Evolutionary conservation across 2,329 filamentous ascomycete genomes (phyloP).

Genomic region (Moelleriella libera): DNA sequence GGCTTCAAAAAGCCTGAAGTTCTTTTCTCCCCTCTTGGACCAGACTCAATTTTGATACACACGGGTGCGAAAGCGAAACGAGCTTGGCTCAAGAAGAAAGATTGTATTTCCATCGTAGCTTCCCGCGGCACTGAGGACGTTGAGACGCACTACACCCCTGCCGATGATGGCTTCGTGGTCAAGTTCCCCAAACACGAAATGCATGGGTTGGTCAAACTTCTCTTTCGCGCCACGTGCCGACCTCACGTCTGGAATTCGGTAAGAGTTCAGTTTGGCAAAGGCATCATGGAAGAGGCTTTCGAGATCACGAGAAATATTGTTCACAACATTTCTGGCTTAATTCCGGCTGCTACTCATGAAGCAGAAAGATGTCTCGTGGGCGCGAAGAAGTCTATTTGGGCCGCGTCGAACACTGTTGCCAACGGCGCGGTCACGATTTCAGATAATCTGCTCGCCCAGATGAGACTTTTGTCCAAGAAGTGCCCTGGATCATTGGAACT

Average conservation of each 20-base stretch:
- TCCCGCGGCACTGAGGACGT: constrained; percentile 32
- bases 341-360: constrained; percentile 24
- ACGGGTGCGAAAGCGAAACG: constrained; percentile 35
- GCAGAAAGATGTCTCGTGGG: constrained; percentile 21
- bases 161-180: constrained; percentile 36
- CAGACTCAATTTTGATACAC: constrained; percentile 38
- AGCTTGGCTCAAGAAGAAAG: constrained; percentile 38
- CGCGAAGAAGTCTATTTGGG: constrained; percentile 16
- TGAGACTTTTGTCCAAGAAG: constrained; percentile 9
- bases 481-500: constrained; percentile 10
- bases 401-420: constrained; percentile 14
- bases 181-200: constrained; percentile 39
- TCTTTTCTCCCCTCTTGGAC: constrained; percentile 18
- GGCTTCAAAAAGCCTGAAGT: constrained; percentile 16
- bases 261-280: constrained; percentile 42
- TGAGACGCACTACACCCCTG: constrained; percentile 31
- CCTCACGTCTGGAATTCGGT: constrained; percentile 49
- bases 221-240: constrained; percentile 41
- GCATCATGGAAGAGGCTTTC: constrained; percentile 27
- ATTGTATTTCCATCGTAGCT: constrained; percentile 39
- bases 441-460: constrained; percentile 11
- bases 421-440: constrained; percentile 12
- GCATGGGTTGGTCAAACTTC: constrained; percentile 42
- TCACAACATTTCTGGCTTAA: constrained; percentile 23
- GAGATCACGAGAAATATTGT: constrained; percentile 29